phyloP scores from a whole-genome alignment of 2,329 filamentous ascomycete species.

The Cladobotryum protrusum region DNA sequence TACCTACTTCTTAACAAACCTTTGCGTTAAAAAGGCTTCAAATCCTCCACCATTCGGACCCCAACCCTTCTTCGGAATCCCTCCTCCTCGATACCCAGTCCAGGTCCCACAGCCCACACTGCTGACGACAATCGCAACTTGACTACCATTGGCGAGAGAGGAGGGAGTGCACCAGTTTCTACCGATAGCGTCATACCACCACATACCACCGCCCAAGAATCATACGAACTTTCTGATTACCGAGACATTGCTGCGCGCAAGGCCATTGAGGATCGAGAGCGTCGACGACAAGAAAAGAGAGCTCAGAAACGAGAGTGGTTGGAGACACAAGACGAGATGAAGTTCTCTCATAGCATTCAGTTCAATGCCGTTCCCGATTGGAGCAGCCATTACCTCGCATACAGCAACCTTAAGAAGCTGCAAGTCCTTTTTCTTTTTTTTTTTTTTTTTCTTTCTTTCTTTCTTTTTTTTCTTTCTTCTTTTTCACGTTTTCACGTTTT shows the following conservation, averaged over 20 bases:
- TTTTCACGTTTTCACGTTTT: no score
- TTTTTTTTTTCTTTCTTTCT: no score
- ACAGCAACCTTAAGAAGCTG: conserved; percentile 99
- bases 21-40: conserved; percentile 1
- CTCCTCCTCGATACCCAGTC: conserved; percentile 36
- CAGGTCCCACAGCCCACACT: conserved; percentile 18
- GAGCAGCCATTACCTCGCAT: conserved; percentile 96
- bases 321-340: conserved; percentile 80
- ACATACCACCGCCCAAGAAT: conserved; percentile 14
- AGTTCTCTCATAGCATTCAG: conserved; percentile 99
- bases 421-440: conserved; percentile 39
- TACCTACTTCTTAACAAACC: neutral
- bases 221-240: conserved; percentile 40
- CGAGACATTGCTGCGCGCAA: conserved; percentile 24
- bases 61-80: conserved; percentile 25
- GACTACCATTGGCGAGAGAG: conserved; percentile 26
- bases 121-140: conserved; percentile 17
- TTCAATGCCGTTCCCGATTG: conserved; percentile 99
- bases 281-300: conserved; percentile 39
- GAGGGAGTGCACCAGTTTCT: conserved; percentile 25
- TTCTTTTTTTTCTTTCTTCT: no score
- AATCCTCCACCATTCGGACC: conserved; percentile 28
- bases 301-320: conserved; percentile 63
- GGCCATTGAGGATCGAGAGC: conserved; percentile 26
- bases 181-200: neutral